These are phyloP conservation scores for Torulaspora globosa DNA, from an alignment of 1,139 yeast species.

Conservation along the genomic window DNA sequence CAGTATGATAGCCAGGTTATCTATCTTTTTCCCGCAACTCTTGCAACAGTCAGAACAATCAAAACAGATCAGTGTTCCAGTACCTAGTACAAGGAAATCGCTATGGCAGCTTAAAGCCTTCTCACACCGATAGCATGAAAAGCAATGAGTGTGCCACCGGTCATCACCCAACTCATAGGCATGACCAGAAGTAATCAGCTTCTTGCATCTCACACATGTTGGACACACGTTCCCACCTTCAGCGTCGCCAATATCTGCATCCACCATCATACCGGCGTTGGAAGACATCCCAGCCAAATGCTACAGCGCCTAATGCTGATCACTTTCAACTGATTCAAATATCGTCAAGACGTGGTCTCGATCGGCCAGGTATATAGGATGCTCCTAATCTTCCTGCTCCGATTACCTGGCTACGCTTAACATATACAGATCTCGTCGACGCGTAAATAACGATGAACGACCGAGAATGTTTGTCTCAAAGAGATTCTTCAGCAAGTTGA, in stretches of 20 bases:
- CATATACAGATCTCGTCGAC: conserved; percentile 3
- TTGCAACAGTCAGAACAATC: conserved; percentile 88
- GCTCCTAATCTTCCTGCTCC: background rate
- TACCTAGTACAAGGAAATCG: conserved; percentile 84
- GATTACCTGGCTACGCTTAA: background rate
- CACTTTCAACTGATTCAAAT: background rate
- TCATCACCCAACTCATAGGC: conserved; percentile 85
- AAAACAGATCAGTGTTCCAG: conserved; percentile 86
- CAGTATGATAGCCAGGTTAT: conserved; percentile 77
- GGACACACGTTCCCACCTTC: conserved; percentile 16
- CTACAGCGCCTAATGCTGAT: background rate
- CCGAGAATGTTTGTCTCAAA: conserved; percentile 5
- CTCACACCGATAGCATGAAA: conserved; percentile 80
- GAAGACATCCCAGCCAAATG: background rate
- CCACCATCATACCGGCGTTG: background rate
- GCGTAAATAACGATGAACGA: conserved; percentile 4
- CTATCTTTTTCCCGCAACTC: conserved; percentile 84
- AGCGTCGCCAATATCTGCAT: background rate
- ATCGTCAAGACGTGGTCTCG: background rate
- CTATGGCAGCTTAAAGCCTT: conserved; percentile 79
- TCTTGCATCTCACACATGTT: conserved; percentile 33
- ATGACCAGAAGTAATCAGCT: conserved; percentile 65
- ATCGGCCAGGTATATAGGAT: background rate
- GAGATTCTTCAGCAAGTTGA: conserved; percentile 1
- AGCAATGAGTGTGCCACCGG: conserved; percentile 94